phyloP scores from a whole-genome alignment of 129 eudicot species.

The Centella asiatica region DNA sequence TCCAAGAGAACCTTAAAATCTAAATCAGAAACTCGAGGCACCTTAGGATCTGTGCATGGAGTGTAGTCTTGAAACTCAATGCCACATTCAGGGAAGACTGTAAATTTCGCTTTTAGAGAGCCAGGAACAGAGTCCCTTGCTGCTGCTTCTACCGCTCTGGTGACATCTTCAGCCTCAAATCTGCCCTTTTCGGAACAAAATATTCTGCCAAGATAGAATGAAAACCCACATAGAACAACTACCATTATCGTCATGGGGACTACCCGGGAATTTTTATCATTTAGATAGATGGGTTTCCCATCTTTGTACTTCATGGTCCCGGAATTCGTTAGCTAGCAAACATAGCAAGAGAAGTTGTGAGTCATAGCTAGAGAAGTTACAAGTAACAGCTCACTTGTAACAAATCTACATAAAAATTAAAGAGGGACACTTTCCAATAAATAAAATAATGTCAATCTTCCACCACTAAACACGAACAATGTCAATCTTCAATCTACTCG shows the following conservation, averaged over 20 bases:
- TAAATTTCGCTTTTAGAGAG: conserved; percentile 44
- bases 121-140: conserved; percentile 24
- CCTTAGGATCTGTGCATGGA: conserved; percentile 98
- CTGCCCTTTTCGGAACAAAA: conserved; percentile 56
- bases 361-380: conserved; percentile 13
- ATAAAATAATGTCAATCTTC: too few species aligned
- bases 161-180: conserved; percentile 29
- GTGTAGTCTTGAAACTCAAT: conserved; percentile 79
- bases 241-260: conserved; percentile 63
- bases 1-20: neutral
- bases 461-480: neutral
- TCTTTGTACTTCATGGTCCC: conserved; percentile 63
- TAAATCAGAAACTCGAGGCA: conserved; percentile 4
- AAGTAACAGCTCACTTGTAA: conserved; percentile 20
- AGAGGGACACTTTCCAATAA: neutral
- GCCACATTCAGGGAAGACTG: conserved; percentile 62
- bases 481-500: neutral
- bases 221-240: conserved; percentile 73
- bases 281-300: conserved; percentile 47
- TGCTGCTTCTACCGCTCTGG: conserved; percentile 38
- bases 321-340: conserved; percentile 21
- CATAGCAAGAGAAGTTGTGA: conserved; percentile 7
- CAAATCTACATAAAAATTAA: conserved; percentile 10
- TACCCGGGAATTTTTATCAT: conserved; percentile 51
- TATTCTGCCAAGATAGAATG: conserved; percentile 92